Evolutionary conservation across 352 stramenopile species (phyloP).

Genomic region (Phytophthora pseudosyringae): DNA sequence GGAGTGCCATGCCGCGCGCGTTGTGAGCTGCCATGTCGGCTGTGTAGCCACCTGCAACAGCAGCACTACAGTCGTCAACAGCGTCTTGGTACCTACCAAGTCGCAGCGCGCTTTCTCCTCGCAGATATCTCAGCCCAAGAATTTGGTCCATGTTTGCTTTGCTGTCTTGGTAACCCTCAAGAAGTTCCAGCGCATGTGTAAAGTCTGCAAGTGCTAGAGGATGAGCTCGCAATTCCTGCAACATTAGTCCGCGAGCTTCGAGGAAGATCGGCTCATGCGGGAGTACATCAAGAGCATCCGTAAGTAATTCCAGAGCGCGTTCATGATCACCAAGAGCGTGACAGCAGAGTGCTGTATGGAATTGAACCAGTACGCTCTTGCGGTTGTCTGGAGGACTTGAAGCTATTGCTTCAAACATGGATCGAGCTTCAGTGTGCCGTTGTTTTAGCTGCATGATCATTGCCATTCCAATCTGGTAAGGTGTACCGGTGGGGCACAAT

Average conservation of each 20-base stretch:
- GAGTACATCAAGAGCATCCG: constrained; percentile 58
- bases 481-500: constrained; percentile 41
- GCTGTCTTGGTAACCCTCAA: constrained; percentile 28
- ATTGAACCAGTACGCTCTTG: constrained; percentile 68
- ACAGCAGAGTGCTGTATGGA: constrained; percentile 64
- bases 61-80: constrained; percentile 53
- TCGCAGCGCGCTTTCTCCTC: constrained; percentile 52
- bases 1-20: constrained; percentile 58
- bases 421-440: constrained; percentile 45
- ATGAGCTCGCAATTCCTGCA: constrained; percentile 64
- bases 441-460: constrained; percentile 79
- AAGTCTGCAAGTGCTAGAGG: constrained; percentile 65
- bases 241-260: constrained; percentile 56
- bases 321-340: constrained; percentile 60
- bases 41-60: constrained; percentile 30
- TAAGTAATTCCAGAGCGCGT: constrained; percentile 52
- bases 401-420: constrained; percentile 46
- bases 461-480: constrained; percentile 74
- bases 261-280: constrained; percentile 66
- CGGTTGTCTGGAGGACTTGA: constrained; percentile 15
- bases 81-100: constrained; percentile 50
- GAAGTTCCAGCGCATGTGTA: constrained; percentile 38
- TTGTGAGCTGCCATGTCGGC: constrained; percentile 59
- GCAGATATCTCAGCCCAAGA: constrained; percentile 45
- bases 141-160: constrained; percentile 24